These are phyloP conservation scores for Umbilicus rupestris DNA, from an alignment of 164 flowering plant species.

Conservation along the genomic window DNA sequence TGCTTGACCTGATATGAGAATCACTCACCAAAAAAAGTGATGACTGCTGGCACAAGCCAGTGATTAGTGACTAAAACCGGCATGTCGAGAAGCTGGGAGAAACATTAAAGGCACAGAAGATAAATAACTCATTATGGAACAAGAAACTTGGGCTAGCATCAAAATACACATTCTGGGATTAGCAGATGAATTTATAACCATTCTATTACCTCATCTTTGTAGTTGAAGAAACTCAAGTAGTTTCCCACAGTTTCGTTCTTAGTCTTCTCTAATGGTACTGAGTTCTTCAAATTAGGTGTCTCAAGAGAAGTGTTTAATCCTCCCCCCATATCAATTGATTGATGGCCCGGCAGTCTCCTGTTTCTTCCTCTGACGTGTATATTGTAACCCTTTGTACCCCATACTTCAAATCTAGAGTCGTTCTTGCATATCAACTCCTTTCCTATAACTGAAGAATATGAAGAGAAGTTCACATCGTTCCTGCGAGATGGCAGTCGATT, in stretches of 20 bases:
- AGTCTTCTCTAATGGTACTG: slow-evolving; percentile 14
- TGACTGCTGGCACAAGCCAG: slow-evolving; percentile 67
- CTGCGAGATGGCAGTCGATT: slow-evolving; percentile 75
- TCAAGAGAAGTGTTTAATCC: slow-evolving; percentile 39
- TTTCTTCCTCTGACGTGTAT: slow-evolving; percentile 57
- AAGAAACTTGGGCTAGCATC: background rate
- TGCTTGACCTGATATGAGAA: background rate
- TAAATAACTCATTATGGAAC: background rate
- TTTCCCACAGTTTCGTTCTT: slow-evolving; percentile 29
- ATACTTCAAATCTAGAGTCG: slow-evolving; percentile 85
- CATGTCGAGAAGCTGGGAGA: slow-evolving; percentile 55
- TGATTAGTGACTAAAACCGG: slow-evolving; percentile 55
- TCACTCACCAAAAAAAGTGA: slow-evolving; percentile 55
- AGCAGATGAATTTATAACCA: background rate
- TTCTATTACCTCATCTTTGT: slow-evolving; percentile 60
- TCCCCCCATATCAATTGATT: slow-evolving; percentile 35
- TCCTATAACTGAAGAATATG: slow-evolving; percentile 68
- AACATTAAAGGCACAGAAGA: background rate
- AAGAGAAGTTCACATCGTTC: slow-evolving; percentile 83
- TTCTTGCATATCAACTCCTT: slow-evolving; percentile 66
- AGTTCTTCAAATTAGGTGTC: slow-evolving; percentile 16
- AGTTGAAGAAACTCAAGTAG: slow-evolving; percentile 46
- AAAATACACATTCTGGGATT: background rate
- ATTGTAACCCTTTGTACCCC: slow-evolving; percentile 85
- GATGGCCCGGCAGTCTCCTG: slow-evolving; percentile 72